Percentiles rank a stretch among this genome's conserved stretches.
Conservation (phyloP, 768 basidiomycete species). For the Coprinopsis sp. region DNA sequence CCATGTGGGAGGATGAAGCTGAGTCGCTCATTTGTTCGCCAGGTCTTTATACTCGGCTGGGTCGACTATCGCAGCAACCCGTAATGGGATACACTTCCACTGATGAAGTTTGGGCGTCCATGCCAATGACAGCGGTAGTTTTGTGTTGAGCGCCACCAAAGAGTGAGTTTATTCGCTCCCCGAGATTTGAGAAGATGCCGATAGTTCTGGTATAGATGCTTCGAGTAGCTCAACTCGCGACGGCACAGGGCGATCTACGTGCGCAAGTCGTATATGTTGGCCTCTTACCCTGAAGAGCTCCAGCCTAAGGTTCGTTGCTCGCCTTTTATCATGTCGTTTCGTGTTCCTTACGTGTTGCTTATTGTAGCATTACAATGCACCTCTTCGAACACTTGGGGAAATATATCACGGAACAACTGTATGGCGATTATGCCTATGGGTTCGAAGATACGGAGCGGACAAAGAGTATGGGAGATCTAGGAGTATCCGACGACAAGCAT, state of each 20-base stretch:
- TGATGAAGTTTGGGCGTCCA: conserved; percentile 94
- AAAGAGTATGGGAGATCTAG: conserved; percentile 91
- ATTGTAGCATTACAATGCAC: too few species aligned
- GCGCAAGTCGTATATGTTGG: conserved; percentile 66
- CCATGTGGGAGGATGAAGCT: too few species aligned
- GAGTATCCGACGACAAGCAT: conserved; percentile 94
- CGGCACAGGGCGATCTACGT: conserved; percentile 62
- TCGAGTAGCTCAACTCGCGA: conserved; percentile 80
- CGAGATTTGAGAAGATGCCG: conserved; percentile 6
- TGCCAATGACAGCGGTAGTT: conserved; percentile 90
- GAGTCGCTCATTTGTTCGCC: too few species aligned
- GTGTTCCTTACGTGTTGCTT: too few species aligned
- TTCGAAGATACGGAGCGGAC: conserved; percentile 63
- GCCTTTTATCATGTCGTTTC: too few species aligned
- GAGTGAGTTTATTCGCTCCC: conserved; percentile 47
- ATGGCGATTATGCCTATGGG: conserved; percentile 79
- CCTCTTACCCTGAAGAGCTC: conserved; percentile 74
- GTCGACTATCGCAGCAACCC: conserved; percentile 99
- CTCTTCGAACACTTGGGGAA: conserved; percentile 89
- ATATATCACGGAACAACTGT: conserved; percentile 90
- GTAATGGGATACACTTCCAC: conserved; percentile 99
- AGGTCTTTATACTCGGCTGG: conserved; percentile 97
- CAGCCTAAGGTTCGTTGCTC: too few species aligned
- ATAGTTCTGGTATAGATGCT: conserved; percentile 50
- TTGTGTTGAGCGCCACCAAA: conserved; percentile 84